Percentiles rank a stretch among this genome's conserved stretches.
These are phyloP conservation scores for Penicillium thymicola DNA, from an alignment of 2,329 filamentous ascomycete species.

Conservation along the genomic window DNA sequence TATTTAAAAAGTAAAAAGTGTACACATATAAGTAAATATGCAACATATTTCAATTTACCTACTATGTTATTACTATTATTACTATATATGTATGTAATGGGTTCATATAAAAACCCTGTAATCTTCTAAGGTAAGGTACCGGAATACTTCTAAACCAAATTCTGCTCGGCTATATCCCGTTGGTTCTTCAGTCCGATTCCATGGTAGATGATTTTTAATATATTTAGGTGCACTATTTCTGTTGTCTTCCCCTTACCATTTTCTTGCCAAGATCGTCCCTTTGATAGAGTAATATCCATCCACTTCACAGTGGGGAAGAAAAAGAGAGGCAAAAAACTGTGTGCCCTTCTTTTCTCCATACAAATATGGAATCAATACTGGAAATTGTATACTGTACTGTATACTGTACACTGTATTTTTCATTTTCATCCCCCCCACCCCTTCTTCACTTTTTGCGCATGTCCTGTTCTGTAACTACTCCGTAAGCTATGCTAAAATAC, in stretches of 20 bases:
- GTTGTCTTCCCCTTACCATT: background rate
- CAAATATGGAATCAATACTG: slow-evolving; percentile 2
- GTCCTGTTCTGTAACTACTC: background rate
- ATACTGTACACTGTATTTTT: slow-evolving; percentile 5
- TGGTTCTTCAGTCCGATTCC: slow-evolving; percentile 9
- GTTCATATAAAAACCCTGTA: background rate
- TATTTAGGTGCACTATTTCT: background rate
- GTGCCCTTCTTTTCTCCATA: slow-evolving; percentile 9
- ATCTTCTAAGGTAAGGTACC: background rate
- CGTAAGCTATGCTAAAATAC: background rate
- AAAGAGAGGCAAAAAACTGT: slow-evolving; percentile 14
- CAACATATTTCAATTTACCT: too few species aligned
- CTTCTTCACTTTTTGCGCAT: background rate
- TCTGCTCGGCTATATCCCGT: slow-evolving; percentile 18
- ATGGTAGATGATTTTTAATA: slow-evolving; percentile 10
- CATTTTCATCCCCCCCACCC: background rate
- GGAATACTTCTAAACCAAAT: slow-evolving; percentile 5
- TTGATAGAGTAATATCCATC: slow-evolving; percentile 7
- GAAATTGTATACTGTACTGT: background rate
- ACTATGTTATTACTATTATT: too few species aligned
- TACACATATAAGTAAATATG: background rate
- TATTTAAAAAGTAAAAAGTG: background rate
- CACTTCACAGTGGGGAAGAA: slow-evolving; percentile 18
- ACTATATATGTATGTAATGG: background rate
- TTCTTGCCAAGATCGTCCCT: slow-evolving; percentile 23